Conservation (phyloP, 768 basidiomycete genomes). For the Mycena amicta region DNA sequence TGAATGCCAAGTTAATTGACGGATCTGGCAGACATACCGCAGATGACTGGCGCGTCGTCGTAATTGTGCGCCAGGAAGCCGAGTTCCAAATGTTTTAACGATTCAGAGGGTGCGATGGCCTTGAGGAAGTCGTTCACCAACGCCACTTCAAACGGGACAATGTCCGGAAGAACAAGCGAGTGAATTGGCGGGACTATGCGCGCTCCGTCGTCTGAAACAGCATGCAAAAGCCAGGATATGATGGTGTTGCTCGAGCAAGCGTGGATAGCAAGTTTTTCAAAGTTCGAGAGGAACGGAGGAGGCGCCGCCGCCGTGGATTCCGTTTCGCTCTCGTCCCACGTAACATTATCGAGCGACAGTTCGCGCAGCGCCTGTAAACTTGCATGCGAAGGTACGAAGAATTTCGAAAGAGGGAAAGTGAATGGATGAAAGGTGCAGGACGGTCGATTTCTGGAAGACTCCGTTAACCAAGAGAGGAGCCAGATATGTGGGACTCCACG, state of each 20-base stretch:
- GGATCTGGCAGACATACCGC: conserved; percentile 8
- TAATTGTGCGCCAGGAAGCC: conserved; percentile 29
- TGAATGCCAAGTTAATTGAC: no score
- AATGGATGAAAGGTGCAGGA: conserved; percentile 41
- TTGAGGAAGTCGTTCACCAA: conserved; percentile 25
- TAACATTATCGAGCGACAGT: conserved; percentile 47
- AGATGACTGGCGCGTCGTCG: conserved; percentile 22
- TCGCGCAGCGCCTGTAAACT: conserved; percentile 55
- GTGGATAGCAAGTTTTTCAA: conserved; percentile 42
- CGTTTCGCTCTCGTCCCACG: conserved; percentile 47
- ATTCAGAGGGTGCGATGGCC: conserved; percentile 28
- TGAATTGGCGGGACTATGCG: conserved; percentile 27
- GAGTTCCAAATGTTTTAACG: conserved; percentile 33
- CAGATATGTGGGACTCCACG: conserved; percentile 29
- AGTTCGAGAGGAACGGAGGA: conserved; percentile 27
- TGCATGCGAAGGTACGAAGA: conserved; percentile 49
- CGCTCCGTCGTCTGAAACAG: conserved; percentile 12
- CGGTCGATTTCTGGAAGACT: conserved; percentile 52
- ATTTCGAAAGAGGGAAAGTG: conserved; percentile 45
- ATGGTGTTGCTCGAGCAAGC: conserved; percentile 30
- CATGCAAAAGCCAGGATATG: conserved; percentile 32
- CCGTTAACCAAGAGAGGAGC: conserved; percentile 29
- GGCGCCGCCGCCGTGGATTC: conserved; percentile 37
- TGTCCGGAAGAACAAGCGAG: conserved; percentile 30
- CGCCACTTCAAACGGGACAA: conserved; percentile 32